Evolutionary conservation across 75 land plant genomes (phyloP).

Genomic region (Sequoiadendron giganteum): DNA sequence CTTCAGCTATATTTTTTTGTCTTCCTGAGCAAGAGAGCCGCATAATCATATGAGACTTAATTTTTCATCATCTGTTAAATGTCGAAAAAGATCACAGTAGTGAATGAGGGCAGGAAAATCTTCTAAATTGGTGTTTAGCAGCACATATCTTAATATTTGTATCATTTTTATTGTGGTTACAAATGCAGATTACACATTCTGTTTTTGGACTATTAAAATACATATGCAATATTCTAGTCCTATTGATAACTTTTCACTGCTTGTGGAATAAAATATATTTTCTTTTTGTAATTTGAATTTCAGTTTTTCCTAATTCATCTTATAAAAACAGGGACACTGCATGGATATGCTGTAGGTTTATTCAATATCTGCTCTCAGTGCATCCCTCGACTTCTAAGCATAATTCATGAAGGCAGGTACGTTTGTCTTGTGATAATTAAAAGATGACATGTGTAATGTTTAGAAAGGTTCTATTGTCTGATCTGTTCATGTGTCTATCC

Average conservation of each 20-base stretch:
- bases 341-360: constrained; percentile 1
- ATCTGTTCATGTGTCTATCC: neutral
- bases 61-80: neutral
- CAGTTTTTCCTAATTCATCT: neutral
- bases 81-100: neutral
- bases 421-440: neutral
- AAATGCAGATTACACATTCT: neutral
- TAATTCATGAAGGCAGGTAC: neutral
- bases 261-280: neutral
- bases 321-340: constrained; percentile 1
- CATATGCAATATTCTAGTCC: neutral
- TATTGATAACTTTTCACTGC: neutral
- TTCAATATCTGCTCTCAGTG: constrained; percentile 10
- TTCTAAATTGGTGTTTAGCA: neutral
- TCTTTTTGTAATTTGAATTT: neutral
- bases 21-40: neutral
- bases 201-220: neutral
- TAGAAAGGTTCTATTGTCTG: neutral
- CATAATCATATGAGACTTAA: neutral
- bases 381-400: neutral
- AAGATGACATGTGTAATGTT: neutral
- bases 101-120: neutral
- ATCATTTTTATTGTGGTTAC: neutral
- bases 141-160: neutral
- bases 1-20: neutral